phyloP scores from a whole-genome alignment of 2,329 filamentous ascomycete species.

The Fusarium robinianum region DNA sequence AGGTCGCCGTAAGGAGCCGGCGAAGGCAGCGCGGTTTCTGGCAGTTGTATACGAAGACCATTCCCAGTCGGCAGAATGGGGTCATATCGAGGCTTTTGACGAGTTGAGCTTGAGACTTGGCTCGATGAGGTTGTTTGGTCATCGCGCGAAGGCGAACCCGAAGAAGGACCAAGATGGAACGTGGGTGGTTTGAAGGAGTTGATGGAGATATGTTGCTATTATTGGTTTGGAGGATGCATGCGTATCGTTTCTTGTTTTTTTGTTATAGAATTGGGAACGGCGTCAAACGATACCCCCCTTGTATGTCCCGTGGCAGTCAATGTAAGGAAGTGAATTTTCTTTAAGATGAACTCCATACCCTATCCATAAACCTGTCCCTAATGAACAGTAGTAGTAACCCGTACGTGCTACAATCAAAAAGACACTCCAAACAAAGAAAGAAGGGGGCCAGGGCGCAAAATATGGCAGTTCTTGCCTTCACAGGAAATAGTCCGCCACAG shows the following conservation, averaged over 20 bases:
- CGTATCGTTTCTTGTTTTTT: conserved; percentile 14
- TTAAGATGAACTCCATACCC: conserved; percentile 32
- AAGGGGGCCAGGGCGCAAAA: conserved; percentile 1
- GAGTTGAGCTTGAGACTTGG: conserved; percentile 5
- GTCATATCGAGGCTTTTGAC: conserved; percentile 13
- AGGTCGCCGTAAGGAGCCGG: neutral
- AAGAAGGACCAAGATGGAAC: conserved; percentile 1
- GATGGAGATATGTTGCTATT: too few relatives aligned
- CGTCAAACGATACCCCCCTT: conserved; percentile 23
- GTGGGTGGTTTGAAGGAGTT: conserved; percentile 19
- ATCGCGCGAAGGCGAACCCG: conserved; percentile 9
- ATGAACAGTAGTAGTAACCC: too few relatives aligned
- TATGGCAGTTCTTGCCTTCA: conserved; percentile 38
- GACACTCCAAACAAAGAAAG: conserved; percentile 7
- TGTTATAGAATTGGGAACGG: too few relatives aligned
- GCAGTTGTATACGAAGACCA: conserved; percentile 10
- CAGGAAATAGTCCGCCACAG: conserved; percentile 95
- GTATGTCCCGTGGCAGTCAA: conserved; percentile 15
- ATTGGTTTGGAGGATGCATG: conserved; percentile 23
- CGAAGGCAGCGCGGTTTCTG: conserved; percentile 8
- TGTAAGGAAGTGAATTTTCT: conserved; percentile 9
- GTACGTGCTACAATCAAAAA: conserved; percentile 26
- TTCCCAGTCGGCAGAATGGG: conserved; percentile 15
- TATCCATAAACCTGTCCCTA: conserved; percentile 28
- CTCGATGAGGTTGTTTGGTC: conserved; percentile 9